Conservation (phyloP, 805 yeast species). For the Metahyphopichia silvanorum region DNA sequence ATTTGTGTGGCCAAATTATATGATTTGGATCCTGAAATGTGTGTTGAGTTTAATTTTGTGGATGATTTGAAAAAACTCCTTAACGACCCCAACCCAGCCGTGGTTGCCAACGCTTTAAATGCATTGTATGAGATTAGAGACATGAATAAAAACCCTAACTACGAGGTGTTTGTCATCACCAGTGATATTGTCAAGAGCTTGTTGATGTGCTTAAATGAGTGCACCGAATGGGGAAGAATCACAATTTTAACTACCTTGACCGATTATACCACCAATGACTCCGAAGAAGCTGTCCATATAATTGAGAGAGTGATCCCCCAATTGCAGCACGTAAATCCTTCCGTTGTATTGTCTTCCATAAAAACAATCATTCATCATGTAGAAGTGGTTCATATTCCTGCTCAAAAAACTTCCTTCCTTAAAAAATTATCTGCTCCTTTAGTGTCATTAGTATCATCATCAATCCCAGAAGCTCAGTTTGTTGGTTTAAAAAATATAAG, state of each 20-base stretch:
- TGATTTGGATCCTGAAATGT: constrained; percentile 75
- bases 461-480: constrained; percentile 88
- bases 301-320: constrained; percentile 91
- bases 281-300: constrained; percentile 74
- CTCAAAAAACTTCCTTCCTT: constrained; percentile 44
- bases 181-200: constrained; percentile 53
- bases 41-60: constrained; percentile 84
- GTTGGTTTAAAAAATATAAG: constrained; percentile 90
- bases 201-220: constrained; percentile 84
- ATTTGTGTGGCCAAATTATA: constrained; percentile 94
- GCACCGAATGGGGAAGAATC: constrained; percentile 99
- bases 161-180: constrained; percentile 35
- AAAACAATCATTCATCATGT: constrained; percentile 75
- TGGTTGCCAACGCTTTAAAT: constrained; percentile 88
- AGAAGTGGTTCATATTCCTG: constrained; percentile 41
- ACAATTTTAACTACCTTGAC: constrained; percentile 80
- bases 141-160: constrained; percentile 49
- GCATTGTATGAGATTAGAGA: constrained; percentile 82
- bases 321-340: constrained; percentile 94
- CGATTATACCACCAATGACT: constrained; percentile 57
- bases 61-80: constrained; percentile 63
- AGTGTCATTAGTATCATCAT: constrained; percentile 80
- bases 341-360: constrained; percentile 84
- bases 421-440: constrained; percentile 80
- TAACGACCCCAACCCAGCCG: constrained; percentile 93